Evolutionary conservation across 768 basidiomycete genomes (phyloP).

Genomic region (Mycena rosella): DNA sequence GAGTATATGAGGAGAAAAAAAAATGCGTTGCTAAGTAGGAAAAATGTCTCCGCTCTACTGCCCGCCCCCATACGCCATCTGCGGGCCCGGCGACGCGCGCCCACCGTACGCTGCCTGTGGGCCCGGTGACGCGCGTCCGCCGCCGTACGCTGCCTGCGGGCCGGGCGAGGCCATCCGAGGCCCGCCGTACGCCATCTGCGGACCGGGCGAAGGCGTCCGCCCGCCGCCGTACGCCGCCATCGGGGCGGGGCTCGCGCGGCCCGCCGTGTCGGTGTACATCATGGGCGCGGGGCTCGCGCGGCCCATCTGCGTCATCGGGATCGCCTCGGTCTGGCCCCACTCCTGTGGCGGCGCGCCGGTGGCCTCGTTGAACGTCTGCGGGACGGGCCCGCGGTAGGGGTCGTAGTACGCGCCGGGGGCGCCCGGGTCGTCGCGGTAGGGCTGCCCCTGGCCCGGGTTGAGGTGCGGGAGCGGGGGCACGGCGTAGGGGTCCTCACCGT

Average conservation of each 20-base stretch:
- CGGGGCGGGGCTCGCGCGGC: slow-evolving; percentile 54
- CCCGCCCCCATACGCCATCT: slow-evolving; percentile 63
- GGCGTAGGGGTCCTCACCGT: slow-evolving; percentile 80
- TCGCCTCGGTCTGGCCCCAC: slow-evolving; percentile 66
- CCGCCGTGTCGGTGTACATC: slow-evolving; percentile 8
- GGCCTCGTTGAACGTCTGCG: slow-evolving; percentile 68
- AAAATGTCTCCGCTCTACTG: too few relatives aligned
- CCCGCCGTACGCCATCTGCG: slow-evolving; percentile 52
- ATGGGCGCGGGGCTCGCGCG: slow-evolving; percentile 49
- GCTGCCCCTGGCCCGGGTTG: slow-evolving; percentile 76
- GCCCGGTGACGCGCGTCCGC: slow-evolving; percentile 46
- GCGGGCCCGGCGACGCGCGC: slow-evolving; percentile 58
- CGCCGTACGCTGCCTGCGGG: slow-evolving; percentile 59
- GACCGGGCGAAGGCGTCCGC: slow-evolving; percentile 54
- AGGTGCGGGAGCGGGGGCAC: slow-evolving; percentile 86
- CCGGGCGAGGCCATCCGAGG: slow-evolving; percentile 60
- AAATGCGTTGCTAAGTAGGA: too few relatives aligned
- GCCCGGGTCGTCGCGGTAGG: slow-evolving; percentile 82
- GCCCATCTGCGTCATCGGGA: slow-evolving; percentile 81
- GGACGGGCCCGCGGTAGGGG: slow-evolving; percentile 84
- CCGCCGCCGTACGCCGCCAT: slow-evolving; percentile 51
- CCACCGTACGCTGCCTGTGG: slow-evolving; percentile 57
- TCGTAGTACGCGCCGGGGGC: slow-evolving; percentile 71
- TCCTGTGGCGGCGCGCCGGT: slow-evolving; percentile 44
- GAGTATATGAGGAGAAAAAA: too few relatives aligned